Percentiles rank a stretch among this genome's conserved stretches.
These are phyloP conservation scores for Clonostachys rhizophaga DNA, from an alignment of 2,329 filamentous ascomycete species.

Conservation along the genomic window DNA sequence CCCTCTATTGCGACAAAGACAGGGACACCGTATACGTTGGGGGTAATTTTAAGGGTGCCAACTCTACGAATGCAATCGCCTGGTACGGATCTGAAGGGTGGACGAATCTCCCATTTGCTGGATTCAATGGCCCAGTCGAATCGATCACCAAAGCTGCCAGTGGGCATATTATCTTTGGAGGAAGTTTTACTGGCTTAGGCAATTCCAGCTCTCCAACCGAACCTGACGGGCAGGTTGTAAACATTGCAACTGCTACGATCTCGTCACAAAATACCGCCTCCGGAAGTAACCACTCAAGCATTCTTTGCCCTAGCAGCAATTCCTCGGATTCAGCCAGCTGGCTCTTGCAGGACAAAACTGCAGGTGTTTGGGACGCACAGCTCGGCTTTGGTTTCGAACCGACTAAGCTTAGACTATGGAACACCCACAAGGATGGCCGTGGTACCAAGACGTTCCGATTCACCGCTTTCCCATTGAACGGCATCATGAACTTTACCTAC, in stretches of 20 bases:
- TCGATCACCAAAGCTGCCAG: slow-evolving; percentile 78
- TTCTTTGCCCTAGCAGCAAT: slow-evolving; percentile 69
- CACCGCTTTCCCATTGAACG: slow-evolving; percentile 77
- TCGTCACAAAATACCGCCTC: slow-evolving; percentile 59
- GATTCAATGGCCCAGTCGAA: slow-evolving; percentile 89
- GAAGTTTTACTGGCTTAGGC: slow-evolving; percentile 81
- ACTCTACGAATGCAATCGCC: slow-evolving; percentile 85
- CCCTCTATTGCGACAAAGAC: slow-evolving; percentile 75
- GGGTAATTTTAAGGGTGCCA: slow-evolving; percentile 73
- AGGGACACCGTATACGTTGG: slow-evolving; percentile 84
- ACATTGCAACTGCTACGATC: slow-evolving; percentile 74
- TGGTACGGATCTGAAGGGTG: slow-evolving; percentile 69
- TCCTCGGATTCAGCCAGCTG: slow-evolving; percentile 75
- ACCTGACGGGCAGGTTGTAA: slow-evolving; percentile 75
- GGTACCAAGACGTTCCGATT: slow-evolving; percentile 88
- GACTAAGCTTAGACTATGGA: slow-evolving; percentile 82
- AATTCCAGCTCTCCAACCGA: slow-evolving; percentile 67
- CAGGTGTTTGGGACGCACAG: slow-evolving; percentile 78
- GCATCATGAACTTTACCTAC: slow-evolving; percentile 96
- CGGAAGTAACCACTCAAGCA: slow-evolving; percentile 64
- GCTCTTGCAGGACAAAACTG: slow-evolving; percentile 65
- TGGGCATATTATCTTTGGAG: slow-evolving; percentile 88
- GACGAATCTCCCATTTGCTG: slow-evolving; percentile 81
- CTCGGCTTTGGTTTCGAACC: slow-evolving; percentile 84
- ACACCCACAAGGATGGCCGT: slow-evolving; percentile 77